Base-by-base conservation (phyloP, 2,329 filamentous ascomycete species). In the Colletotrichum lupini region DNA sequence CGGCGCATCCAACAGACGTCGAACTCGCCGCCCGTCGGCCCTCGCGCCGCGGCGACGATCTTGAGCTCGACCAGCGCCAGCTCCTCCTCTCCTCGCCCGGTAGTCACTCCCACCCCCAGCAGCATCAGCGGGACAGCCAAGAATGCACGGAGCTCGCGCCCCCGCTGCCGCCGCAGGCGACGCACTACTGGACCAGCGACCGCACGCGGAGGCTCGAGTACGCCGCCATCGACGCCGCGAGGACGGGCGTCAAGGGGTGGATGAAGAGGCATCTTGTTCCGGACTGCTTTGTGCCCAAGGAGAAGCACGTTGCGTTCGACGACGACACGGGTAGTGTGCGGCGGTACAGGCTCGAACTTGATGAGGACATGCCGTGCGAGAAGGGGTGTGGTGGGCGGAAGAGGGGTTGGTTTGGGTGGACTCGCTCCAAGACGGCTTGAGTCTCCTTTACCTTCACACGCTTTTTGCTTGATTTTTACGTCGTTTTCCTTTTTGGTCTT, bases 151-250 rank as follows among this genome's bases (percentile, higher is more conserved):
- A 64, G 11, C 53, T 78, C 1, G 71, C 80, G 1, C 70, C 80
- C 2, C 82, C 83, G 42, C 81, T 84, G 3, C 83, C 85, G 2
- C 90, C 89, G 14, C 88, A 88, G 4, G 92, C 91, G 3, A 89
- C 89, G 1, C 89, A 92, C 78, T 92, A 92, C 81, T 92, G 91
- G 91, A 92, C 90, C 1, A 92, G 89, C 77, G 89, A 92, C 78
- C 85, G 85, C 66, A 92, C 90, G 0, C 86, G 91, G 4, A 85
- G 90, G 12, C 84, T 92, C 4, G 91, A 92, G 82, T 92, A 92
- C 76, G 91, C 90, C 0, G 91, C 91, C 68, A 92, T 92, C 53
- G 91, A 92, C 62, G 90, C 90, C 0, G 90, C 90, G 2, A 88
- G 86, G 46, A 85, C 85, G 1, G 91, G 91, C 5, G 84, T 92